Conservation (phyloP, 2,329 filamentous ascomycete species). For the Aureobasidium pullulans region DNA sequence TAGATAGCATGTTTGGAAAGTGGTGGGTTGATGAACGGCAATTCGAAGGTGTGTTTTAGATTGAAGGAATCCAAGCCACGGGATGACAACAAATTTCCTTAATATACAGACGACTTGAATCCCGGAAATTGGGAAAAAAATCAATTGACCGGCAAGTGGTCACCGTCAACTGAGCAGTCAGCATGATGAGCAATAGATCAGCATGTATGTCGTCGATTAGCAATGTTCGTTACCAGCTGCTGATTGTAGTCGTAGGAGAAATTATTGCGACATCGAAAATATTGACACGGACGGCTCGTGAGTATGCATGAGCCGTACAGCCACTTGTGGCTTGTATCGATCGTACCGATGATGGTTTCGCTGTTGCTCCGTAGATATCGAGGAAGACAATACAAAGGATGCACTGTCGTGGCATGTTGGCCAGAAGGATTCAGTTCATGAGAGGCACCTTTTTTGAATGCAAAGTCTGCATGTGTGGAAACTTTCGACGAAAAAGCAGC, state of each 20-base stretch:
- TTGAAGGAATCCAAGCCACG: background rate
- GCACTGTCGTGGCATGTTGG: no score
- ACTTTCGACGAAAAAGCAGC: background rate
- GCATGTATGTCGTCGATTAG: no score
- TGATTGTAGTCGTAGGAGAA: background rate
- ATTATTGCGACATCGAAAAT: background rate
- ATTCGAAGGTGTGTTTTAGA: background rate
- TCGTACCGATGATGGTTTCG: background rate
- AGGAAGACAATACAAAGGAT: no score
- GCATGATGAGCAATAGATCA: no score
- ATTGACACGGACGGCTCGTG: background rate
- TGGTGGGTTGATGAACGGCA: background rate
- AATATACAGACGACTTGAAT: background rate
- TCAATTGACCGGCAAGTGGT: background rate
- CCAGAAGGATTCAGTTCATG: no score
- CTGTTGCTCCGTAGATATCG: background rate
- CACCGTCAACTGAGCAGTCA: no score
- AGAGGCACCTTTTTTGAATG: background rate
- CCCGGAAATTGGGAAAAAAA: background rate
- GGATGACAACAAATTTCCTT: background rate
- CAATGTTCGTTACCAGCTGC: background rate
- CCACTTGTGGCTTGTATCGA: background rate
- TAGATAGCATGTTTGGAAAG: background rate
- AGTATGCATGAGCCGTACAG: background rate
- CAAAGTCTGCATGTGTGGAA: background rate